Conservation (phyloP, 2,329 filamentous ascomycete genomes). For the Fusarium goolgardi region DNA sequence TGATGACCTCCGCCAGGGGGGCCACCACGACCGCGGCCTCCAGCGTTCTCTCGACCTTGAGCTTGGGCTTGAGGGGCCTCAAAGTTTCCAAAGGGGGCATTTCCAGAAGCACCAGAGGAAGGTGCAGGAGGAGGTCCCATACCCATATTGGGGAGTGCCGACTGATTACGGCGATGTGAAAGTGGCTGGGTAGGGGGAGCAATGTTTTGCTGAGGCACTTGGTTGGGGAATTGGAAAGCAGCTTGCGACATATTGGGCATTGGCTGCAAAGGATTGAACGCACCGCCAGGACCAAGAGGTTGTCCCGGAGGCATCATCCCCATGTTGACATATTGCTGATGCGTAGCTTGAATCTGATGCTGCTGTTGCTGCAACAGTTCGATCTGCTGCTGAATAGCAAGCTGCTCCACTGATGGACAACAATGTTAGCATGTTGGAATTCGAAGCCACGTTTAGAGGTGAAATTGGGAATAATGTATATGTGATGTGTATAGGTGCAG, state of each 20-base stretch:
- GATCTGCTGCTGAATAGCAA: conserved; percentile 97
- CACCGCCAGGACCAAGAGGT: conserved; percentile 73
- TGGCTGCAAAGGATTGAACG: conserved; percentile 82
- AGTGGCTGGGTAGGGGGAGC: conserved; percentile 80
- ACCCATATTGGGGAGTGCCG: conserved; percentile 90
- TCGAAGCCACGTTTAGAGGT: background rate
- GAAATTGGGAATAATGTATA: background rate
- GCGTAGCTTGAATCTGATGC: conserved; percentile 94
- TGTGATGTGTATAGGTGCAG: background rate
- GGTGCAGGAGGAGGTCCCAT: conserved; percentile 91
- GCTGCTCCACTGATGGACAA: conserved; percentile 82
- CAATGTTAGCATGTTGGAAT: conserved; percentile 36
- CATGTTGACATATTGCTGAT: conserved; percentile 98
- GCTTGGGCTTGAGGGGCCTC: conserved; percentile 63
- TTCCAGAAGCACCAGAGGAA: conserved; percentile 87
- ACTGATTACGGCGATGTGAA: conserved; percentile 97
- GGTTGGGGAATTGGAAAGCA: conserved; percentile 89
- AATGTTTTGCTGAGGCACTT: conserved; percentile 80
- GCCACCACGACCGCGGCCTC: conserved; percentile 74
- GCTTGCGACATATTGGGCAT: conserved; percentile 84
- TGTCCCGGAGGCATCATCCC: conserved; percentile 92
- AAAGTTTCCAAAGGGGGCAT: conserved; percentile 78
- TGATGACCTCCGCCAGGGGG: conserved; percentile 83
- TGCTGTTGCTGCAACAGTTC: conserved; percentile 97
- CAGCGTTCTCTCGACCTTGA: conserved; percentile 52